Percentiles rank a stretch among this genome's conserved stretches.
Evolutionary conservation across 805 yeast genomes (phyloP).

Genomic region (Blastobotrys chiropterorum): DNA sequence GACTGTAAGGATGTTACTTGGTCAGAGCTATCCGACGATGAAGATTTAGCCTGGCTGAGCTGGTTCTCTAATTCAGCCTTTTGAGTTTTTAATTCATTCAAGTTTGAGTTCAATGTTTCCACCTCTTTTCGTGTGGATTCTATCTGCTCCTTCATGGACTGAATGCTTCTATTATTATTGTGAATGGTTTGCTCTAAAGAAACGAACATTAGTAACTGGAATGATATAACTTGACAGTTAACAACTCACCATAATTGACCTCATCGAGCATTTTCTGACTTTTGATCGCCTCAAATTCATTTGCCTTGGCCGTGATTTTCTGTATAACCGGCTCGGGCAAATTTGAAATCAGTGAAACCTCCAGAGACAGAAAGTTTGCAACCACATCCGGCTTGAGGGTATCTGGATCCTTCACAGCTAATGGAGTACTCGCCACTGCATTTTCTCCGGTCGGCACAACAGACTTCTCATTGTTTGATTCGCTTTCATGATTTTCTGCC

Average conservation of each 20-base stretch:
- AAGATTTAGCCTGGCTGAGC: conserved; percentile 20
- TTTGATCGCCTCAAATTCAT: conserved; percentile 21
- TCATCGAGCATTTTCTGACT: conserved; percentile 24
- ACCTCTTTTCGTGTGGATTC: not conserved
- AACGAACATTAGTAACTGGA: not conserved
- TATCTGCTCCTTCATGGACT: conserved; percentile 9
- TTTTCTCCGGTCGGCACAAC: not conserved
- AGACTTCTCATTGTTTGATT: not conserved
- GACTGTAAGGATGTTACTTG: conserved; percentile 12
- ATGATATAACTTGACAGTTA: not conserved
- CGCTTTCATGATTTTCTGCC: not conserved
- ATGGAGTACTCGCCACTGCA: not conserved
- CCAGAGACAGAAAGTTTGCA: conserved; percentile 17
- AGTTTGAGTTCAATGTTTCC: conserved; percentile 34
- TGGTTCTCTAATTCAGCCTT: conserved; percentile 36
- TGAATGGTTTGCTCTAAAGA: conserved; percentile 15
- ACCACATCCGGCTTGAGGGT: conserved; percentile 7
- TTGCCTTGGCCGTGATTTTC: conserved; percentile 16
- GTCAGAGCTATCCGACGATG: conserved; percentile 8
- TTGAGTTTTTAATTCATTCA: conserved; percentile 33
- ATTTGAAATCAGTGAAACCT: conserved; percentile 11
- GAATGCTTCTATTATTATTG: conserved; percentile 7
- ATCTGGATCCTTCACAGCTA: conserved; percentile 3
- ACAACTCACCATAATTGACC: conserved; percentile 19
- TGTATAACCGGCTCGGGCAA: conserved; percentile 16